These are phyloP conservation scores for Dittrichia graveolens DNA, from an alignment of 129 eudicot species.

Conservation along the genomic window DNA sequence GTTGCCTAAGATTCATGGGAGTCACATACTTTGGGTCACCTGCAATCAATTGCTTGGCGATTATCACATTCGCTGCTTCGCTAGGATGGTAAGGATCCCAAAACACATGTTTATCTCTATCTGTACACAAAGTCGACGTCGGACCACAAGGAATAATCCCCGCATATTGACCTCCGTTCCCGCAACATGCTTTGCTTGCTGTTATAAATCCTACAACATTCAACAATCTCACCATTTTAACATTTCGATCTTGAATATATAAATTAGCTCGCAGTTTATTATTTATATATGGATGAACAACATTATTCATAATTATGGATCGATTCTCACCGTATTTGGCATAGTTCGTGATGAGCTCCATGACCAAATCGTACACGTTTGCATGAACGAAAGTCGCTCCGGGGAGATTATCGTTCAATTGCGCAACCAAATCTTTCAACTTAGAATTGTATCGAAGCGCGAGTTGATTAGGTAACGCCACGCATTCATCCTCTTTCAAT, in stretches of 20 bases:
- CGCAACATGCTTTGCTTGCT: constrained; percentile 87
- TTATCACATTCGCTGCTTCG: constrained; percentile 80
- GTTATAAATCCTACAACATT: constrained; percentile 65
- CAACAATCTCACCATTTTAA: background rate
- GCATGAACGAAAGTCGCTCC: constrained; percentile 93
- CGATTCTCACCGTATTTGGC: constrained; percentile 60
- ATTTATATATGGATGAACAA: too few species aligned
- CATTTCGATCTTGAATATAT: background rate
- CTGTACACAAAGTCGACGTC: constrained; percentile 78
- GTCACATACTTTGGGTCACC: constrained; percentile 75
- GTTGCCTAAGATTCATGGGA: constrained; percentile 77
- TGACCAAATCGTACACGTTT: constrained; percentile 78
- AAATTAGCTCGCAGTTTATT: too few species aligned
- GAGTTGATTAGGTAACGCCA: constrained; percentile 74
- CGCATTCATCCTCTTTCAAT: constrained; percentile 68
- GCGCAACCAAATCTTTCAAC: constrained; percentile 63
- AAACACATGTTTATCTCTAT: constrained; percentile 85
- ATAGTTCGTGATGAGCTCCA: constrained; percentile 93
- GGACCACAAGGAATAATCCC: constrained; percentile 98
- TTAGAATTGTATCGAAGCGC: constrained; percentile 74
- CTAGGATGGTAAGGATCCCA: constrained; percentile 99
- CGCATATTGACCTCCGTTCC: constrained; percentile 90
- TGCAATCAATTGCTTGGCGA: constrained; percentile 74
- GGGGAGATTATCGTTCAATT: constrained; percentile 66
- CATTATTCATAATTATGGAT: background rate